These are phyloP conservation scores for Lomentospora prolificans DNA, from an alignment of 2,329 filamentous ascomycete genomes.

Conservation along the genomic window DNA sequence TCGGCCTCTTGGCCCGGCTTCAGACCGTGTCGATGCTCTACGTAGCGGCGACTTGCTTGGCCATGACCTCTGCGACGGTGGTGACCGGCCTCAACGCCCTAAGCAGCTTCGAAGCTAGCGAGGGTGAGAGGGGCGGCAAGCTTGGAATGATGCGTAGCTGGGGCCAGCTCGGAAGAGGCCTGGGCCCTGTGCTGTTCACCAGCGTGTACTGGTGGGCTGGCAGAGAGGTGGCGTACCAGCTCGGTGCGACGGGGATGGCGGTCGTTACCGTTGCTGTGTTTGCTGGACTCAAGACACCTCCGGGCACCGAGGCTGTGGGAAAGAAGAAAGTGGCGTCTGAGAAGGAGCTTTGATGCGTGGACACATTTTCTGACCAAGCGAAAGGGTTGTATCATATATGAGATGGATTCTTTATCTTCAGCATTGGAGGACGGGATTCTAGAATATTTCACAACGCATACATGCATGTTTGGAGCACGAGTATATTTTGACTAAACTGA, in stretches of 20 bases:
- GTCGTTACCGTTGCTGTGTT: slow-evolving; percentile 64
- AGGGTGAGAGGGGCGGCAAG: slow-evolving; percentile 74
- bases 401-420: not conserved
- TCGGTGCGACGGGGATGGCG: slow-evolving; percentile 73
- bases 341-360: slow-evolving; percentile 6
- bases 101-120: slow-evolving; percentile 77
- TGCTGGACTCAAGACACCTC: slow-evolving; percentile 57
- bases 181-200: slow-evolving; percentile 86
- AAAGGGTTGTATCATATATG: not conserved
- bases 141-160: slow-evolving; percentile 70
- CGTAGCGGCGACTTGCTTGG: slow-evolving; percentile 70
- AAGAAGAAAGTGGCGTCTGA: not conserved
- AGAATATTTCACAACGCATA: too few relatives aligned
- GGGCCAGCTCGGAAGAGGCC: slow-evolving; percentile 80
- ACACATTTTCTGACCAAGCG: not conserved
- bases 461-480: too few relatives aligned
- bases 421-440: too few relatives aligned
- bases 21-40: slow-evolving; percentile 64
- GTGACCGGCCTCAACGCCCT: slow-evolving; percentile 89
- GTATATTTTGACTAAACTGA: too few relatives aligned
- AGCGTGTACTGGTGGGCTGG: slow-evolving; percentile 98
- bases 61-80: slow-evolving; percentile 86
- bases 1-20: slow-evolving; percentile 66
- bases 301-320: not conserved
- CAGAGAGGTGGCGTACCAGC: slow-evolving; percentile 69